These are phyloP conservation scores for Prunus yedoensis DNA, from an alignment of 331 rosid genomes.

Conservation along the genomic window DNA sequence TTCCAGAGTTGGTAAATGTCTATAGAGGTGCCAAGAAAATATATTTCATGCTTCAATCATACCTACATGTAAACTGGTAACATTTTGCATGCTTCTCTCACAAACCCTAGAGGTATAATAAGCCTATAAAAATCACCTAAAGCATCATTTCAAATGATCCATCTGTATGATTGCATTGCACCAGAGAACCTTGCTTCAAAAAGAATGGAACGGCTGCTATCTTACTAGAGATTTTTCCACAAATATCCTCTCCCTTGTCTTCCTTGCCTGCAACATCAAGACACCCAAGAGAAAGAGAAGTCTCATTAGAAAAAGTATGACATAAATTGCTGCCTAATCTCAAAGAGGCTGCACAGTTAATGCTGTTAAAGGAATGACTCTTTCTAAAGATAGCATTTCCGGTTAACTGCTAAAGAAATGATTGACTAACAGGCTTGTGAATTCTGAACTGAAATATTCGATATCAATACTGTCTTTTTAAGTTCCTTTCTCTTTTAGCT, in stretches of 20 bases:
- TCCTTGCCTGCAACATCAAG: conserved; percentile 55
- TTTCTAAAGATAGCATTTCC: no score
- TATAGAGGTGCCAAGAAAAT: background rate
- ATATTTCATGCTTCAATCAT: background rate
- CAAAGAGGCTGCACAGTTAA: background rate
- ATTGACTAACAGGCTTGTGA: no score
- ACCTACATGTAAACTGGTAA: background rate
- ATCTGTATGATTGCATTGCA: background rate
- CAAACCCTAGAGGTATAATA: background rate
- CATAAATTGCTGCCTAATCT: background rate
- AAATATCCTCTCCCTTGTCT: conserved; percentile 54
- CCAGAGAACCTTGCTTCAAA: background rate
- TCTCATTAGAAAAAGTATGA: background rate
- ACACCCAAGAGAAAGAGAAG: background rate
- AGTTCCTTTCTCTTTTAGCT: background rate
- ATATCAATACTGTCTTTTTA: background rate
- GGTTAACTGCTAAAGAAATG: no score
- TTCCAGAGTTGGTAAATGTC: no score
- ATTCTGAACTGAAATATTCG: background rate
- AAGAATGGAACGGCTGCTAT: background rate
- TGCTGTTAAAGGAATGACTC: no score
- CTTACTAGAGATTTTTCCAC: conserved; percentile 28
- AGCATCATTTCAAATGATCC: background rate
- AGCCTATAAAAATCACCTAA: conserved; percentile 2
- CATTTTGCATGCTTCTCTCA: background rate